phyloP scores from a whole-genome alignment of 2,329 filamentous ascomycete species.

The Stachybotrys chartarum region DNA sequence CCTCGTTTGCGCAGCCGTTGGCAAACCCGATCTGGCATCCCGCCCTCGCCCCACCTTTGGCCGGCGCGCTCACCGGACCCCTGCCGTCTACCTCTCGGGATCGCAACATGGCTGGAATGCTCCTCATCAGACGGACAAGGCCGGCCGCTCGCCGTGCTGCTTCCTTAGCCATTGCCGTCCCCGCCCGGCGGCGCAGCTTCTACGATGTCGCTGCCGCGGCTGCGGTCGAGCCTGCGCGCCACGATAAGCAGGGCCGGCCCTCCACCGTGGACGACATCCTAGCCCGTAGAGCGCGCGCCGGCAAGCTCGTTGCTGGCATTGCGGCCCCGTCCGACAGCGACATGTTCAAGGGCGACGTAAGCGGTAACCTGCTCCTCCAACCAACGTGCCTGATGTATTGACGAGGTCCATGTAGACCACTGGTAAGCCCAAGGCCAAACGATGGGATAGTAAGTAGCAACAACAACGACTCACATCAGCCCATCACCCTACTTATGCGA shows the following conservation, averaged over 20 bases:
- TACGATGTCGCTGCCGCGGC: conserved; percentile 16
- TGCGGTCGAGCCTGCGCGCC: conserved; percentile 13
- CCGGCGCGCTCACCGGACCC: too few species aligned
- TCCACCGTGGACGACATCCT: conserved; percentile 22
- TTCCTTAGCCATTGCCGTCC: conserved; percentile 9
- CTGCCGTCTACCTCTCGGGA: too few species aligned
- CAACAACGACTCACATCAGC: too few species aligned
- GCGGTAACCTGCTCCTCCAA: conserved; percentile 11
- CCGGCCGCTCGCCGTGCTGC: not conserved
- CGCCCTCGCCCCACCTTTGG: too few species aligned
- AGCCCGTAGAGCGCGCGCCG: conserved; percentile 55
- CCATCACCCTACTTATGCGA: conserved; percentile 2
- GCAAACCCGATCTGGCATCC: too few species aligned
- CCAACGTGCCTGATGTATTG: not conserved
- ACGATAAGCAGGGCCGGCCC: conserved; percentile 12
- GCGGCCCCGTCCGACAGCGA: conserved; percentile 74
- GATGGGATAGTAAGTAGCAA: conserved; percentile 68
- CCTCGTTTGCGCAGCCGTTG: too few species aligned
- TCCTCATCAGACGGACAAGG: not conserved
- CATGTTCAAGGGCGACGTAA: conserved; percentile 71
- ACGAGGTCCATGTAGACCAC: conserved; percentile 15
- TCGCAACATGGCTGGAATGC: too few species aligned
- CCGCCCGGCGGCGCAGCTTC: conserved; percentile 10
- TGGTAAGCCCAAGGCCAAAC: conserved; percentile 67
- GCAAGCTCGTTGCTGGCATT: conserved; percentile 64